Evolutionary conservation across 2,329 filamentous ascomycete species (phyloP), one percentile per base, ranked within the genome.

Genomic region (Colletotrichum tabaci): DNA sequence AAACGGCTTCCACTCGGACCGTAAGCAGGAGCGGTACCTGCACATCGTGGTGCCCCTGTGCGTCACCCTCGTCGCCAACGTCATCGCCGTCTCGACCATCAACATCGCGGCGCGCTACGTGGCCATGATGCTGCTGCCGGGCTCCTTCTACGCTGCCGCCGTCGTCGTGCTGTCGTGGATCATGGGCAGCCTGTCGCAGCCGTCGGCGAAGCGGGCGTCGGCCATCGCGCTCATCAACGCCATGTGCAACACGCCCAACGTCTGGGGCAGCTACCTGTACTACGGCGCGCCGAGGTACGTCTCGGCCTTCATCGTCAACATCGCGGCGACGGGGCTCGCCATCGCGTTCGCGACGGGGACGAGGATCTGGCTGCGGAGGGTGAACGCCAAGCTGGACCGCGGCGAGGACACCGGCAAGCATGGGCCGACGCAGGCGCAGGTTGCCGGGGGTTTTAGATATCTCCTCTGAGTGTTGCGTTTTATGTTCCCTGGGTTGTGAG

Each of bases 11-110:
- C 91, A 94, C 78, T 91, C 92, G 15, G 93, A 94, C 79, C 87
- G 85, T 56, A 93, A 90, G 0, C 90, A 91, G 30, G 92, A 94
- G 79, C 88, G 92, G 3, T 94, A 90, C 80, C 89, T 88, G 77
- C 93, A 94, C 79, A 87, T 94, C 70, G 85, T 86, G 0, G 69
- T 89, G 1, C 92, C 92, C 0, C 84, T 93, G 13, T 87, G 84
- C 68, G 82, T 94, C 50, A 88, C 89, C 16, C 84, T 94, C 2
- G 82, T 82, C 0, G 88, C 90, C 2, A 94, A 92, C 81, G 91
- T 94, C 74, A 85, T 94, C 58, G 90, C 90, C 13, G 92, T 91
- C 1, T 84, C 89, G 0, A 93, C 92, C 0, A 89, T 86, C 0
- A 79, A 84, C 4, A 84, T 87, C 0, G 92, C 85, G 0, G 88